Evolutionary conservation across 176 grass and related monocot genomes (phyloP).

Genomic region (Lolium rigidum): DNA sequence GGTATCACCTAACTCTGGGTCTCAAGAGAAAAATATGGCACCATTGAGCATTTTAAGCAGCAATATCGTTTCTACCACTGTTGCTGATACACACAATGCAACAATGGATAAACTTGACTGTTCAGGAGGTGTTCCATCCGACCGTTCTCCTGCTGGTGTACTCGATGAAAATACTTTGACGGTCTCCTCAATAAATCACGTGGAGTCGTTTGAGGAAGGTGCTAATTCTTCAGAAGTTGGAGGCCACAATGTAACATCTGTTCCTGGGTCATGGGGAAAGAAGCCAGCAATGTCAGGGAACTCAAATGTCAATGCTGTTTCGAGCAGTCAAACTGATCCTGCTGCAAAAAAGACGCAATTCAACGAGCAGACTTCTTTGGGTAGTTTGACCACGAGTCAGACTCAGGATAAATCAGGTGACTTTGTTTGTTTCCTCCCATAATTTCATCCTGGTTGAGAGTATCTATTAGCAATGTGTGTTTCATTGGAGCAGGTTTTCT

Average conservation of each 20-base stretch:
- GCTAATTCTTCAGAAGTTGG: constrained; percentile 46
- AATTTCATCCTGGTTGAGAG: not conserved
- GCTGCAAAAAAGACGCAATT: constrained; percentile 38
- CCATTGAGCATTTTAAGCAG: constrained; percentile 36
- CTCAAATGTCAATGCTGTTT: constrained; percentile 3
- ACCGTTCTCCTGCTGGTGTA: constrained; percentile 41
- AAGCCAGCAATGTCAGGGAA: not conserved
- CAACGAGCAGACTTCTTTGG: constrained; percentile 32
- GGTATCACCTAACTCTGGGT: constrained; percentile 8
- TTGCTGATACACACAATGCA: constrained; percentile 6
- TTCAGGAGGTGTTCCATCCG: constrained; percentile 40
- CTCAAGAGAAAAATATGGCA: constrained; percentile 40
- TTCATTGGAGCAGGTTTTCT: constrained; percentile 11
- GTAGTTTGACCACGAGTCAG: constrained; percentile 42
- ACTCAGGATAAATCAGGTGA: constrained; percentile 66
- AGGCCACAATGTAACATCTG: not conserved
- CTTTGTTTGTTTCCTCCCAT: constrained; percentile 19
- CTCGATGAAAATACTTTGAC: constrained; percentile 38
- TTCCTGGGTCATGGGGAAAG: constrained; percentile 1
- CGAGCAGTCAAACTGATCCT: constrained; percentile 37
- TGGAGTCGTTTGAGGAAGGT: constrained; percentile 21
- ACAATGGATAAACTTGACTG: constrained; percentile 34
- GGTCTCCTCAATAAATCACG: constrained; percentile 32
- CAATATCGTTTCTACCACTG: not conserved
- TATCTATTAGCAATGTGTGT: constrained; percentile 21